A percentile compares a stretch with the other conserved stretches of the same genome.
These are phyloP conservation scores for Nakazawaea wyomingensis DNA, from an alignment of 805 yeast genomes.

Conservation along the genomic window DNA sequence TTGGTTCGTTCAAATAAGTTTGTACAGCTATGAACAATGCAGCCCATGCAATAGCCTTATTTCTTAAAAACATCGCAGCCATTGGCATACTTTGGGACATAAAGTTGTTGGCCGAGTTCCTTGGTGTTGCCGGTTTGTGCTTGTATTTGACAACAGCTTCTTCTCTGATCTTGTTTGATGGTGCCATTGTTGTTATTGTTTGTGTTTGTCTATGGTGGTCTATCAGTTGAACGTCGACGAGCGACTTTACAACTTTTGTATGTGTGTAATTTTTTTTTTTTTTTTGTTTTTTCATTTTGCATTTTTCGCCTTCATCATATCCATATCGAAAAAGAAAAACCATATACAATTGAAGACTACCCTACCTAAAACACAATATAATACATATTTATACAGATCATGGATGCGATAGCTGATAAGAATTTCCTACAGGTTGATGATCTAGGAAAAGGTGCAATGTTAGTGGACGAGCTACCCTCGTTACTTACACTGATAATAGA, in stretches of 20 bases:
- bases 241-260: not conserved
- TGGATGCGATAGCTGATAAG: constrained; percentile 68
- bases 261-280: not conserved
- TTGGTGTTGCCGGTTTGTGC: constrained; percentile 43
- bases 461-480: constrained; percentile 69
- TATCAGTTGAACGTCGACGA: not conserved
- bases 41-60: constrained; percentile 53
- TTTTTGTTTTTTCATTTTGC: not conserved
- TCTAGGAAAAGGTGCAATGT: constrained; percentile 15
- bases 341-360: too few species aligned
- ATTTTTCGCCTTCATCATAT: not conserved
- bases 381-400: constrained; percentile 22
- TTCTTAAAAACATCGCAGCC: constrained; percentile 60
- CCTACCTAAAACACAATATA: too few species aligned
- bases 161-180: constrained; percentile 11
- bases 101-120: constrained; percentile 40
- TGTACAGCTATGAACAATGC: constrained; percentile 48
- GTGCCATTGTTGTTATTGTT: constrained; percentile 3
- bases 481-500: constrained; percentile 75
- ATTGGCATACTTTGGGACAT: constrained; percentile 51
- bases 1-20: constrained; percentile 36
- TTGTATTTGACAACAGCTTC: constrained; percentile 25
- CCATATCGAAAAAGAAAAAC: too few species aligned
- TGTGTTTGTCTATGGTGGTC: not conserved
- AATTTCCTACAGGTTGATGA: constrained; percentile 30